Conservation (phyloP, 345 rosid genomes). For the Ceriops zippeliana region DNA sequence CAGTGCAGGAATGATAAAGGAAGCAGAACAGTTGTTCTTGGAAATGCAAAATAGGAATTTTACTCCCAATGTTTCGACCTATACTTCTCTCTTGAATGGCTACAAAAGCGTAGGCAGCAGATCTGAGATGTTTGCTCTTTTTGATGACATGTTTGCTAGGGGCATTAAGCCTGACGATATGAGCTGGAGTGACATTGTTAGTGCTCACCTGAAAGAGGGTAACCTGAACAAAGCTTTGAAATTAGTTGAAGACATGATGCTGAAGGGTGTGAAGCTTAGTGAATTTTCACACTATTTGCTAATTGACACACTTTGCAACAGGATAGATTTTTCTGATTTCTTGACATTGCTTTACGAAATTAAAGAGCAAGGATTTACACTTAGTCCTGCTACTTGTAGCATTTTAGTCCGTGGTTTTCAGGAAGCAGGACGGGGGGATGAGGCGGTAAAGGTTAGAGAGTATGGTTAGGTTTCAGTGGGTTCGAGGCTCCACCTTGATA, state of each 20-base stretch:
- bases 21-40: conserved; percentile 53
- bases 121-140: conserved; percentile 47
- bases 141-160: conserved; percentile 53
- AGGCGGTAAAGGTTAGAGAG: conserved; percentile 52
- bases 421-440: conserved; percentile 39
- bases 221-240: conserved; percentile 37
- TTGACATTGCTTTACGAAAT: conserved; percentile 34
- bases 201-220: conserved; percentile 53
- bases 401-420: conserved; percentile 42
- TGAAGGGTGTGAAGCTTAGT: conserved; percentile 38
- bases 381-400: conserved; percentile 45
- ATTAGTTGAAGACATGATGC: conserved; percentile 47
- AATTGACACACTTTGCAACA: conserved; percentile 27
- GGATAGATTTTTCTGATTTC: conserved; percentile 17
- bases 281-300: conserved; percentile 23
- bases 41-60: conserved; percentile 53
- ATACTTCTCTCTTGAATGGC: conserved; percentile 58
- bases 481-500: conserved; percentile 41
- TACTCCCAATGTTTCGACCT: conserved; percentile 50
- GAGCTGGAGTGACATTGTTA: conserved; percentile 46
- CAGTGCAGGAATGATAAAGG: conserved; percentile 49
- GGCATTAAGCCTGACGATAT: conserved; percentile 65
- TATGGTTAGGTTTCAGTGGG: conserved; percentile 46
- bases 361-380: conserved; percentile 38
- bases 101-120: conserved; percentile 40